Conservation (phyloP, 352 stramenopile species). For the Phytophthora chlamydospora region DNA sequence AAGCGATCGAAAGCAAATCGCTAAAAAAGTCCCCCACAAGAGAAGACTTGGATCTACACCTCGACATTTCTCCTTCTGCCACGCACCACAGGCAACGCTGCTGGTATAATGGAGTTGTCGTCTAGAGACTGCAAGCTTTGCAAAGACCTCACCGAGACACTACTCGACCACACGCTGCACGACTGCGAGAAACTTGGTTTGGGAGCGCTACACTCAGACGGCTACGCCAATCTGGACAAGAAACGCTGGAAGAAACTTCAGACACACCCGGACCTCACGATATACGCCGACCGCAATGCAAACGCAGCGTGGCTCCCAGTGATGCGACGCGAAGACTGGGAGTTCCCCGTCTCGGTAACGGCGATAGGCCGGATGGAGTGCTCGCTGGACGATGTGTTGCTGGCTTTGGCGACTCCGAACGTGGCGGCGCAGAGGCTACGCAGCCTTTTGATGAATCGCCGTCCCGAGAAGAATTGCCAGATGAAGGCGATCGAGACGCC, state of each 20-base stretch:
- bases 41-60: background rate
- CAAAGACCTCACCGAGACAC: constrained; percentile 25
- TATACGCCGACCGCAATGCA: constrained; percentile 27
- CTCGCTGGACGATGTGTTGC: constrained; percentile 27
- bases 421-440: constrained; percentile 20
- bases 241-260: constrained; percentile 33
- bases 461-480: constrained; percentile 16
- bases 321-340: constrained; percentile 22
- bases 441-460: constrained; percentile 18
- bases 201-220: background rate
- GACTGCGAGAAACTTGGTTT: constrained; percentile 26
- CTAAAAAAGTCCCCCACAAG: background rate
- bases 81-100: background rate
- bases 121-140: constrained; percentile 14
- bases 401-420: constrained; percentile 17
- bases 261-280: constrained; percentile 17
- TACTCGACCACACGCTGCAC: constrained; percentile 25
- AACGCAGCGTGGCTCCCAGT: constrained; percentile 28
- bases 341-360: constrained; percentile 22
- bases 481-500: constrained; percentile 12
- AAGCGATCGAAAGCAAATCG: constrained; percentile 28
- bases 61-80: constrained; percentile 16
- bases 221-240: constrained; percentile 15
- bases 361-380: constrained; percentile 20
- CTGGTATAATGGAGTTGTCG: constrained; percentile 18